Evolutionary conservation across 2,329 filamentous ascomycete genomes (phyloP), one percentile per base, ranked within the genome.

Genomic region (Trichoderma sp.): DNA sequence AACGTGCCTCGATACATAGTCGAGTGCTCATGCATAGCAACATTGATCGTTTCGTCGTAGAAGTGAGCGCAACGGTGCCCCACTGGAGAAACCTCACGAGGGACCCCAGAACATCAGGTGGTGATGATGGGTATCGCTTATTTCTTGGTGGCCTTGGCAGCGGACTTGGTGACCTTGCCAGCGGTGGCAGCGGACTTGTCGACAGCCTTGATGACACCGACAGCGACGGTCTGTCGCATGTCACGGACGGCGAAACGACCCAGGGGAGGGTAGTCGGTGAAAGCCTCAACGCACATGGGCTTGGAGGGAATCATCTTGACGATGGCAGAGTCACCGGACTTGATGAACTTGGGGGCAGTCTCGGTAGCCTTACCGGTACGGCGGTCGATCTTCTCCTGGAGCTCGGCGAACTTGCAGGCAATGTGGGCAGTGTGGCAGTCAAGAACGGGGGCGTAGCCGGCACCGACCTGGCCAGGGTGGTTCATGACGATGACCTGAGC

Each of bases 371-470:
- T 99, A 88, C 97, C 97, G 87, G 97, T 98, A 95, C 97, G 97
- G 89, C 97, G 95, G 88, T 99, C 97, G 85, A 99, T 99, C 96
- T 99, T 99, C 94, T 98, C 95, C 81, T 96, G 91, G 85, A 99
- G 93, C 94, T 98, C 97, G 84, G 94, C 88, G 93, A 99, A 99
- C 94, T 98, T 98, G 97, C 97, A 99, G 85, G 97, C 97, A 92
- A 99, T 99, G 93, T 99, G 97, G 89, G 97, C 97, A 85, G 97
- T 99, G 94, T 99, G 97, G 94, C 97, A 99, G 88, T 99, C 97
- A 80, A 99, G 93, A 84, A 99, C 97, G 87, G 97, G 97, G 82
- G 97, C 96, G 92, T 99, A 99, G 87, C 97, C 97, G 87, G 95
- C 95, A 92, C 96, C 95, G 86, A 99, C 94, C 92, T 99, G 97